A percentile compares a stretch with the other conserved stretches of the same genome.
phyloP scores from a whole-genome alignment of 139 green algal species.

The Chlamydomonas incerta region DNA sequence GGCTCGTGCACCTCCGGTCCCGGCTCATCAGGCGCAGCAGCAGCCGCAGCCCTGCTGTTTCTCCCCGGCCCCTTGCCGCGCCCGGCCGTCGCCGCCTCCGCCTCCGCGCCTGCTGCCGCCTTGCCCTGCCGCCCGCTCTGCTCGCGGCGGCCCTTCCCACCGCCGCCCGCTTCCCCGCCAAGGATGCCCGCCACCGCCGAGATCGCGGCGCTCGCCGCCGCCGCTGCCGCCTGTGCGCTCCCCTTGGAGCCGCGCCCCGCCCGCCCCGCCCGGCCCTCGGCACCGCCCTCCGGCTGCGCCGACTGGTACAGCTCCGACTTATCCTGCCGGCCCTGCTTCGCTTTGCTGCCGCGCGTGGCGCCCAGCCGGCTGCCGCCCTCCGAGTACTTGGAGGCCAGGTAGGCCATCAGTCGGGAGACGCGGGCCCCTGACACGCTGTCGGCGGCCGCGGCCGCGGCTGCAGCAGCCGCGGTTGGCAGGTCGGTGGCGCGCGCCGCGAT shows the following conservation, averaged over 20 bases:
- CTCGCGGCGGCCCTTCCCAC: not conserved
- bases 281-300: not conserved
- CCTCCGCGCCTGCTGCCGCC: too few species aligned
- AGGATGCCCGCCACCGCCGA: not conserved
- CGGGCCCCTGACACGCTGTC: not conserved
- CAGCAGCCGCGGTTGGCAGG: not conserved
- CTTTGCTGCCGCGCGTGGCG: not conserved
- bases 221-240: not conserved
- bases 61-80: too few species aligned
- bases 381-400: constrained; percentile 24
- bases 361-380: constrained; percentile 33
- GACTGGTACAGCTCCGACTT: not conserved
- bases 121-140: too few species aligned
- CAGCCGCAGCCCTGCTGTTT: too few species aligned
- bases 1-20: too few species aligned
- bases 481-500: constrained; percentile 3
- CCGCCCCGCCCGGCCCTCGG: not conserved
- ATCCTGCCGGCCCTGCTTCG: constrained; percentile 11
- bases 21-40: too few species aligned
- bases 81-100: too few species aligned
- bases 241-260: not conserved
- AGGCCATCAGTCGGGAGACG: constrained; percentile 29
- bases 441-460: not conserved
- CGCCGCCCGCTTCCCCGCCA: not conserved
- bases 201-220: not conserved